phyloP scores from a whole-genome alignment of 306 rosid species.

The Cercis canadensis region DNA sequence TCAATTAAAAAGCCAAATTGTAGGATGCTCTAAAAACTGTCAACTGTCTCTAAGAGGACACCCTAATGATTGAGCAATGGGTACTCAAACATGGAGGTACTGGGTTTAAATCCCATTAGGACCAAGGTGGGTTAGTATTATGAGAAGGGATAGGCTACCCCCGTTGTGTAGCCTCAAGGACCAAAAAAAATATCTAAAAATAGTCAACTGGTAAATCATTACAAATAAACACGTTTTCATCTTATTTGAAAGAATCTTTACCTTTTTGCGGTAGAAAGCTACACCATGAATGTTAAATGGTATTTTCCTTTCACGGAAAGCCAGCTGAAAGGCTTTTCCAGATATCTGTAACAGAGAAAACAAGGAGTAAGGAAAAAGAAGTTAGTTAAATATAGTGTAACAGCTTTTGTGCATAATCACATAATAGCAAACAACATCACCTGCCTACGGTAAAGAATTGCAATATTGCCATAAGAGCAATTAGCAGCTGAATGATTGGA shows the following conservation, averaged over 20 bases:
- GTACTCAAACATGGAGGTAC: too few relatives aligned
- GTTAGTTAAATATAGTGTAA: slow-evolving; percentile 13
- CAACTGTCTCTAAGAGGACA: too few relatives aligned
- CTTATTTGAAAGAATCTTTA: slow-evolving; percentile 32
- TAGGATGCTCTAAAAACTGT: not conserved
- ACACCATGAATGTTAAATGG: slow-evolving; percentile 92
- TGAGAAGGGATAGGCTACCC: too few relatives aligned
- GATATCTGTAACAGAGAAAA: slow-evolving; percentile 59
- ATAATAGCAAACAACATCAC: slow-evolving; percentile 54
- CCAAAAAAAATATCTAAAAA: not conserved
- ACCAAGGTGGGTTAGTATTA: too few relatives aligned
- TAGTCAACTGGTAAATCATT: not conserved
- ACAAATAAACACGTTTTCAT: slow-evolving; percentile 13
- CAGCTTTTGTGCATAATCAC: slow-evolving; percentile 18
- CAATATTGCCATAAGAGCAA: slow-evolving; percentile 71
- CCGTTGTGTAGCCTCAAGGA: too few relatives aligned
- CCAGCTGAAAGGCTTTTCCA: slow-evolving; percentile 88
- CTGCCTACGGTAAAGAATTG: slow-evolving; percentile 98
- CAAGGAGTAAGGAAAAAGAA: slow-evolving; percentile 10
- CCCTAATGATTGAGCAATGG: too few relatives aligned
- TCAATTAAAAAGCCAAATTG: not conserved
- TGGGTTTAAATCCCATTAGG: too few relatives aligned
- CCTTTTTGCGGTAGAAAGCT: slow-evolving; percentile 96
- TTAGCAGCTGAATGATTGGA: slow-evolving; percentile 55
- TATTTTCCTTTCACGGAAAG: slow-evolving; percentile 90